phyloP scores from a whole-genome alignment of 78 protist genomes.

The Capsaspora owczarzaki region DNA sequence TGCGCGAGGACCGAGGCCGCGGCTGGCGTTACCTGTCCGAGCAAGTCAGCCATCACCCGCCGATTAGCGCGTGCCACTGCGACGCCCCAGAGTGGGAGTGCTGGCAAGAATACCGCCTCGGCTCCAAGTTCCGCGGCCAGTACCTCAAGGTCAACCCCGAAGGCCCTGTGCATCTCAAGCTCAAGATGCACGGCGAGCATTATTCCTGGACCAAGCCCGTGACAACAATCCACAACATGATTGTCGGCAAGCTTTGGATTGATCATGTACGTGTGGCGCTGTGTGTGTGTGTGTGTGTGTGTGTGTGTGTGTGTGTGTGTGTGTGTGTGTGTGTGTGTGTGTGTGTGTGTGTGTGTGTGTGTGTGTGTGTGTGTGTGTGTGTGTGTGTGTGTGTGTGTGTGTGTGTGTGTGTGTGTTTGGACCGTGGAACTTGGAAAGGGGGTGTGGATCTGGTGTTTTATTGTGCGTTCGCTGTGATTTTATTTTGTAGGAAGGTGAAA shows the following conservation, averaged over 20 bases:
- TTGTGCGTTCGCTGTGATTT: no score
- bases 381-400: no score
- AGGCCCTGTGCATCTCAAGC: background rate
- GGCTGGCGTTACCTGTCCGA: background rate
- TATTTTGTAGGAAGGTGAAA: background rate
- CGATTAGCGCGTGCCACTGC: conserved; percentile 14
- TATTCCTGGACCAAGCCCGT: conserved; percentile 5
- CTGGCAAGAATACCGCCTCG: background rate
- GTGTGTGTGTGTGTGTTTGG: no score
- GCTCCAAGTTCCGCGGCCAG: background rate
- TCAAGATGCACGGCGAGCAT: background rate
- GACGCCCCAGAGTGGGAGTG: background rate
- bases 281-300: no score
- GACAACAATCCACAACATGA: conserved; percentile 19
- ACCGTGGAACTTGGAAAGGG: no score
- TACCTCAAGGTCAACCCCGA: background rate
- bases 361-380: no score
- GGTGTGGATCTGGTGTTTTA: no score
- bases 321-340: no score
- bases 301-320: no score
- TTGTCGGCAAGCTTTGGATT: conserved; percentile 26
- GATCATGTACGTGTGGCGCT: background rate
- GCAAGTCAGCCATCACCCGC: conserved; percentile 38
- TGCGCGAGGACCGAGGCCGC: background rate
- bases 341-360: background rate